phyloP scores from a whole-genome alignment of 2,329 filamentous ascomycete species.

The Fusarium clavum region DNA sequence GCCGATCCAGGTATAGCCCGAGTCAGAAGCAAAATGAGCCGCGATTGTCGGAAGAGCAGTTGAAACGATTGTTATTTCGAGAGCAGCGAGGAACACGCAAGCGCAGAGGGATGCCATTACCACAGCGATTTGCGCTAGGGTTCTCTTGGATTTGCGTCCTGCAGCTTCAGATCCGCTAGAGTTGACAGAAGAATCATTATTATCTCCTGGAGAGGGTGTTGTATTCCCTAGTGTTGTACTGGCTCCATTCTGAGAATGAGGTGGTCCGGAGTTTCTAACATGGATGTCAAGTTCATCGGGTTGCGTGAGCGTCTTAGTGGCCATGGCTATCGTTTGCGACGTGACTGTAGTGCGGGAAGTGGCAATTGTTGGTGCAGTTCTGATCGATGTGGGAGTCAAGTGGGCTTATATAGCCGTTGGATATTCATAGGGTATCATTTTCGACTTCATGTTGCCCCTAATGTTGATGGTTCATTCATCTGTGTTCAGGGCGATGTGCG shows the following conservation, averaged over 20 bases:
- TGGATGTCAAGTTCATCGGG: not conserved
- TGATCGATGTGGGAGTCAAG: not conserved
- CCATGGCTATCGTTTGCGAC: conserved; percentile 22
- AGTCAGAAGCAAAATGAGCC: conserved; percentile 67
- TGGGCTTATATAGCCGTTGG: not conserved
- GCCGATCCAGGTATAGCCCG: conserved; percentile 83
- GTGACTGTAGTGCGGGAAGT: not conserved
- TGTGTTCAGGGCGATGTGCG: not conserved
- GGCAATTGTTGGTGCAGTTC: not conserved
- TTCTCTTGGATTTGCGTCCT: conserved; percentile 18
- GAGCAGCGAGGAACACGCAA: conserved; percentile 57
- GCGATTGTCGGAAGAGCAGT: conserved; percentile 72
- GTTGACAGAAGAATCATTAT: not conserved
- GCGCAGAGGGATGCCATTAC: conserved; percentile 55
- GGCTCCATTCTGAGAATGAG: not conserved
- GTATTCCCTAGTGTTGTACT: not conserved
- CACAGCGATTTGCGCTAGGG: conserved; percentile 38
- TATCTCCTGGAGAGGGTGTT: not conserved
- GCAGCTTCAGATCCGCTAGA: not conserved
- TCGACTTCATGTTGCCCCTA: not conserved
- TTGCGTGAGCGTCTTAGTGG: not conserved
- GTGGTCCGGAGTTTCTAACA: not conserved
- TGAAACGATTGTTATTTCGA: conserved; percentile 69
- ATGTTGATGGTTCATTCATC: not conserved
- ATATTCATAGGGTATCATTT: not conserved